Conservation (phyloP, 176 grass and related monocot genomes). For the Bothriochloa decipiens region DNA sequence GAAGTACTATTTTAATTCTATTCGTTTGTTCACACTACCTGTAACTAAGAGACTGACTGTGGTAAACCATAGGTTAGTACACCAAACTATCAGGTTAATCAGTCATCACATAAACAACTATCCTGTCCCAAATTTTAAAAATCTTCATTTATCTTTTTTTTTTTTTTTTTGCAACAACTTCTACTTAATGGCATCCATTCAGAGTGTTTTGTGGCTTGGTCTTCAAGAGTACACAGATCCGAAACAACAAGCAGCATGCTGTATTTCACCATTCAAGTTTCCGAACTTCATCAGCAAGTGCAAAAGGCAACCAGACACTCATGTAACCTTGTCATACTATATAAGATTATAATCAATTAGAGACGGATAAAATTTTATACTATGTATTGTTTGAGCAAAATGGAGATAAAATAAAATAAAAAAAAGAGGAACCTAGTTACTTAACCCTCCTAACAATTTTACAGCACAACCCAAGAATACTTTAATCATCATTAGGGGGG, state of each 20-base stretch:
- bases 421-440: too few species aligned
- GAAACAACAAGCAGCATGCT: conserved; percentile 5
- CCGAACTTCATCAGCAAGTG: not conserved
- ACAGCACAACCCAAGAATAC: too few species aligned
- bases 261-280: conserved; percentile 11
- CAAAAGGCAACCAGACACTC: too few species aligned
- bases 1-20: conserved; percentile 12
- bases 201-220: conserved; percentile 11
- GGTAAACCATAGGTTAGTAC: not conserved
- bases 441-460: too few species aligned
- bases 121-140: not conserved
- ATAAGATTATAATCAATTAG: too few species aligned
- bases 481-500: too few species aligned
- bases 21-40: not conserved
- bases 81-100: not conserved
- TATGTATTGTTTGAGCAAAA: too few species aligned
- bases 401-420: too few species aligned
- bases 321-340: too few species aligned
- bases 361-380: too few species aligned
- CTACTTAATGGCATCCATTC: conserved; percentile 20
- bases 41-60: too few species aligned
- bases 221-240: conserved; percentile 3
- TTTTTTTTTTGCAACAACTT: too few species aligned
- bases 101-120: conserved; percentile 4
- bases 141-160: conserved; percentile 12